A percentile compares a stretch with the other conserved stretches of the same genome.
These are phyloP conservation scores for Amanita phalloides DNA, from an alignment of 768 basidiomycete genomes.

Conservation along the genomic window DNA sequence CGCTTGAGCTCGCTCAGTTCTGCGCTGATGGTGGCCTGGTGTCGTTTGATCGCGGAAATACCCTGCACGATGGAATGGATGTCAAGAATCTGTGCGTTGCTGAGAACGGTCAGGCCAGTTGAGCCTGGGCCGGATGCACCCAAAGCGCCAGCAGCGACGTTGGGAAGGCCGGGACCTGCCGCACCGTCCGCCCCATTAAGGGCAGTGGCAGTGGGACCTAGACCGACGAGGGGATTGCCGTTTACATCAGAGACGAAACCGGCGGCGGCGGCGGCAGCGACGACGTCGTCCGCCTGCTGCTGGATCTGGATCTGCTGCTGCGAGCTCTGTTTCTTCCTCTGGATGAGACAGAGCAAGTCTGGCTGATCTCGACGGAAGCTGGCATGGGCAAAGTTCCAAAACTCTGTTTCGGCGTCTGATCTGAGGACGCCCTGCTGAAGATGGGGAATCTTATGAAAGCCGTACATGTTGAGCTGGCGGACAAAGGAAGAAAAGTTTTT, in stretches of 20 bases:
- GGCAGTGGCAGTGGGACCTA: background rate
- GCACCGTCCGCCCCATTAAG: too few relatives aligned
- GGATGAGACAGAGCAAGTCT: slow-evolving; percentile 78
- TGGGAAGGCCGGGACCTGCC: background rate
- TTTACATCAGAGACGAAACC: background rate
- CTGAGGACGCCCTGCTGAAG: slow-evolving; percentile 90
- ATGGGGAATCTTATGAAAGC: slow-evolving; percentile 92
- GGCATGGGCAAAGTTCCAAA: slow-evolving; percentile 87
- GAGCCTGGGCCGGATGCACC: background rate
- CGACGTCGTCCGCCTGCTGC: background rate
- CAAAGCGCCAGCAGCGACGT: background rate
- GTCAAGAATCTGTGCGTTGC: slow-evolving; percentile 53
- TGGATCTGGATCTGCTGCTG: slow-evolving; percentile 13
- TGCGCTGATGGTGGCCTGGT: slow-evolving; percentile 84
- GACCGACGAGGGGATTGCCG: background rate
- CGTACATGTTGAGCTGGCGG: slow-evolving; percentile 92
- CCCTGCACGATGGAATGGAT: slow-evolving; percentile 71
- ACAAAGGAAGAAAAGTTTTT: slow-evolving; percentile 91
- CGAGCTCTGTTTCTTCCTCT: slow-evolving; percentile 66
- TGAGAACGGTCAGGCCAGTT: slow-evolving; percentile 14
- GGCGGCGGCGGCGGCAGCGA: background rate
- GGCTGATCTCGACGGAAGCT: slow-evolving; percentile 86
- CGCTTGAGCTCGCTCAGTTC: slow-evolving; percentile 84
- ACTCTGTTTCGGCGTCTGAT: slow-evolving; percentile 69
- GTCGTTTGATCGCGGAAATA: slow-evolving; percentile 79